Evolutionary conservation across 23 red algal species (phyloP).

Genomic region (Gracilariopsis chorda): DNA sequence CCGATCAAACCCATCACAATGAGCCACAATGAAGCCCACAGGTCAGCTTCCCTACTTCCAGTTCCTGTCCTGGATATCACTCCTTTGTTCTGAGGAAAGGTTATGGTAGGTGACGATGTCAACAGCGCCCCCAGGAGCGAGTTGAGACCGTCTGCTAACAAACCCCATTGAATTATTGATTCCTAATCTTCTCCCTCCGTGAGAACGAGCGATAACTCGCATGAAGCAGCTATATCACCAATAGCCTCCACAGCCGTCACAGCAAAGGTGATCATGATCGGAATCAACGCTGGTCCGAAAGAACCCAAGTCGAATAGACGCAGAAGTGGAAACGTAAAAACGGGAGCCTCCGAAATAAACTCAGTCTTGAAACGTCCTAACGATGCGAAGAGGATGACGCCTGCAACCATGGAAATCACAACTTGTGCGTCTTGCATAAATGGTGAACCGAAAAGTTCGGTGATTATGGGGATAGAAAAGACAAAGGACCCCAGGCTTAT

Average conservation of each 20-base stretch:
- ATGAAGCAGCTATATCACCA: conserved; percentile 69
- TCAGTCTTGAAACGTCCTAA: conserved; percentile 25
- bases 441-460: conserved; percentile 82
- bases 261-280: conserved; percentile 53
- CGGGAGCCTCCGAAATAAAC: conserved; percentile 22
- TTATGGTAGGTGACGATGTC: conserved; percentile 59
- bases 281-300: conserved; percentile 68
- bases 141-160: conserved; percentile 73
- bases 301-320: conserved; percentile 67
- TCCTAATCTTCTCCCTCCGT: conserved; percentile 44
- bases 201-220: conserved; percentile 65
- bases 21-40: conserved; percentile 50
- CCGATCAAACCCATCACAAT: conserved; percentile 63
- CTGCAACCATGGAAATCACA: conserved; percentile 38
- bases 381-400: conserved; percentile 41
- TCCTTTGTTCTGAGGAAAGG: conserved; percentile 88
- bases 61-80: conserved; percentile 71
- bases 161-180: conserved; percentile 58
- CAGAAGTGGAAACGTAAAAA: conserved; percentile 56
- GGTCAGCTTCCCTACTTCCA: conserved; percentile 49
- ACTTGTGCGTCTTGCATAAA: conserved; percentile 70
- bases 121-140: conserved; percentile 66
- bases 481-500: conserved; percentile 64
- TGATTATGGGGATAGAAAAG: conserved; percentile 40
- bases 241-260: conserved; percentile 69